These are phyloP conservation scores for Neurospora crassa DNA, from an alignment of 2,329 filamentous ascomycete genomes.

Conservation along the genomic window DNA sequence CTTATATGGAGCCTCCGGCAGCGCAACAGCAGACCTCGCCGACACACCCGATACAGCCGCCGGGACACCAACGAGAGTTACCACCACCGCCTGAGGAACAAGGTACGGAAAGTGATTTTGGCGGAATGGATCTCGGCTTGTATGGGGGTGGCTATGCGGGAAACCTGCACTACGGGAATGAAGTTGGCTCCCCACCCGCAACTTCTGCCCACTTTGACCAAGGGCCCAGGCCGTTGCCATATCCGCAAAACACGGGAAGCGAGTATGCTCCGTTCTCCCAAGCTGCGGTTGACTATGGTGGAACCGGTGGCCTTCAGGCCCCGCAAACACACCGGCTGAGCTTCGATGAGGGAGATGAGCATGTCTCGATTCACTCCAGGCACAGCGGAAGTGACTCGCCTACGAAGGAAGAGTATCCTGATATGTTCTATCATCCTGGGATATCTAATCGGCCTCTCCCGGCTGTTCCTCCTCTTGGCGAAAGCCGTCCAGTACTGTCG, in stretches of 20 bases:
- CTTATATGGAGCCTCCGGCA: slow-evolving; percentile 31
- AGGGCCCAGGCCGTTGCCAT: slow-evolving; percentile 39
- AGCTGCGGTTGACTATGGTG: slow-evolving; percentile 75
- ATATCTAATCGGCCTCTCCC: slow-evolving; percentile 56
- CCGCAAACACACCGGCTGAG: slow-evolving; percentile 67
- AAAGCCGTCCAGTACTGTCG: slow-evolving; percentile 43
- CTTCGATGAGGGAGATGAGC: slow-evolving; percentile 89
- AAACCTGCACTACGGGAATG: slow-evolving; percentile 40
- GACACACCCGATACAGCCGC: slow-evolving; percentile 20
- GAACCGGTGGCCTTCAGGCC: slow-evolving; percentile 79
- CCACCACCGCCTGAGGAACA: slow-evolving; percentile 41
- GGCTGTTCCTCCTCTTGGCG: slow-evolving; percentile 53
- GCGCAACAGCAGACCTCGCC: not conserved
- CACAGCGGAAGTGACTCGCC: slow-evolving; percentile 57
- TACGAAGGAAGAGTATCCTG: slow-evolving; percentile 64
- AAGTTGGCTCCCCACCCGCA: slow-evolving; percentile 32
- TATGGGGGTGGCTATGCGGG: slow-evolving; percentile 63
- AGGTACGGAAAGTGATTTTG: slow-evolving; percentile 65
- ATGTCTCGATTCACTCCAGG: slow-evolving; percentile 45
- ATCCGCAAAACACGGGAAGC: slow-evolving; percentile 29
- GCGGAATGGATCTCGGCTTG: slow-evolving; percentile 60
- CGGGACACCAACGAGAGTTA: slow-evolving; percentile 23
- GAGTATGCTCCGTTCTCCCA: slow-evolving; percentile 38
- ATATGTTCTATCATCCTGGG: slow-evolving; percentile 90
- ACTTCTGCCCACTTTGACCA: slow-evolving; percentile 30